Percentiles rank a stretch among this genome's conserved stretches.
These are phyloP conservation scores for Entomophthora muscae DNA, from an alignment of 371 early-diverging fungal species.

Conservation along the genomic window DNA sequence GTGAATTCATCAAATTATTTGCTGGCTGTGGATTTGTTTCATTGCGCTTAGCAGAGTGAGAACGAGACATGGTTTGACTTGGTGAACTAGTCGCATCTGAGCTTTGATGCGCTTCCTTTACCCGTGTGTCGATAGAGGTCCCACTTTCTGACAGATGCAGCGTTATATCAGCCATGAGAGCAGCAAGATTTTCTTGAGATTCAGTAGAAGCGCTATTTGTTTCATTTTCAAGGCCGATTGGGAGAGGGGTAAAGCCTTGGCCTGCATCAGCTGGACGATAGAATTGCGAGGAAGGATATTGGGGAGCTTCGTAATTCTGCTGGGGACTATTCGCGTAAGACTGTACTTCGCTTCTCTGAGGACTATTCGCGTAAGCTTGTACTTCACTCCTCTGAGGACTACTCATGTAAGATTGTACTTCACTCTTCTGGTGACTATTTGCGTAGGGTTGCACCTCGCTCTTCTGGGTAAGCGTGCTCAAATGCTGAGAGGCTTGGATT, in stretches of 20 bases:
- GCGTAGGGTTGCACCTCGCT: no score
- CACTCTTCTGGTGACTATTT: no score
- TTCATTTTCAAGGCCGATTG: neutral
- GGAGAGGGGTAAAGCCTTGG: no score
- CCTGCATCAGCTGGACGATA: no score
- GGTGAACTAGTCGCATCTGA: no score
- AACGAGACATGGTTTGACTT: neutral
- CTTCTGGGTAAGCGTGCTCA: neutral
- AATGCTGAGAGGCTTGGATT: neutral
- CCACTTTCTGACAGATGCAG: neutral
- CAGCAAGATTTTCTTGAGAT: constrained; percentile 5
- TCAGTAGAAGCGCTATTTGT: neutral
- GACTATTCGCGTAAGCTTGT: no score
- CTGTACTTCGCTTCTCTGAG: no score
- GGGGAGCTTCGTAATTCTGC: no score
- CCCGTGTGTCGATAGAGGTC: neutral
- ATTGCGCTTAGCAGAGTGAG: neutral
- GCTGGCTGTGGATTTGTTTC: neutral
- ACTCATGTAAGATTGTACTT: no score
- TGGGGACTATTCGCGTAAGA: no score
- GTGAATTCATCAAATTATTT: neutral
- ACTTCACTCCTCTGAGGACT: no score
- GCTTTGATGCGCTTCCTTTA: neutral
- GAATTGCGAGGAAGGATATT: no score
- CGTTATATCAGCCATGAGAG: constrained; percentile 7